These are phyloP conservation scores for Pseudoneurospora amorphoporcata DNA, from an alignment of 495 filamentous ascomycete species.

Conservation along the genomic window DNA sequence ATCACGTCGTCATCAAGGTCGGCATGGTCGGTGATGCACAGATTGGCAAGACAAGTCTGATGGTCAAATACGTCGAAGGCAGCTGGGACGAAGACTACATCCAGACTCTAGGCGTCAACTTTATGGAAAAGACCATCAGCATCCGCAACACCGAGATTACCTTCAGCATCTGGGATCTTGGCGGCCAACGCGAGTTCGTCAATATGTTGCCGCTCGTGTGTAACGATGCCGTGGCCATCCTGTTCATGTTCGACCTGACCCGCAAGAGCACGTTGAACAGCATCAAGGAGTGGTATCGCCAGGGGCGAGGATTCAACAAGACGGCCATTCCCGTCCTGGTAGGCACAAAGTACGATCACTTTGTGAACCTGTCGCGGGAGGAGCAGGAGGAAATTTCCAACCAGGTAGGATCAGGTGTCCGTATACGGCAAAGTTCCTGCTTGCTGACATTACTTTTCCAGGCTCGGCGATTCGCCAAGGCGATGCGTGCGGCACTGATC, in stretches of 20 bases:
- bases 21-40: constrained; percentile 99
- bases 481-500: constrained; percentile 93
- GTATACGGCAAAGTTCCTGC: background rate
- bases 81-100: constrained; percentile 99
- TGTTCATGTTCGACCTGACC: constrained; percentile 99
- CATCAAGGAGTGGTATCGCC: constrained; percentile 99
- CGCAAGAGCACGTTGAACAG: constrained; percentile 96
- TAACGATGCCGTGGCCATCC: constrained; percentile 95
- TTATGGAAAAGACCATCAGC: constrained; percentile 99
- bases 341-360: constrained; percentile 97
- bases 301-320: constrained; percentile 97
- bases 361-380: constrained; percentile 93
- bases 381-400: constrained; percentile 97
- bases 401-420: constrained; percentile 45
- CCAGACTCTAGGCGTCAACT: constrained; percentile 96
- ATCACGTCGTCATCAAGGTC: constrained; percentile 96
- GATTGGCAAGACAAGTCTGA: constrained; percentile 96
- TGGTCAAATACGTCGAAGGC: constrained; percentile 99
- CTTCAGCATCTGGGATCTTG: constrained; percentile 98
- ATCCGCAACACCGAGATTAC: constrained; percentile 99
- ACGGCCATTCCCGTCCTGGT: constrained; percentile 95
- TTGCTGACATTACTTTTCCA: constrained; percentile 24
- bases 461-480: constrained; percentile 93
- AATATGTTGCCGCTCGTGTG: constrained; percentile 98
- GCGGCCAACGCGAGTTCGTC: constrained; percentile 95